Evolutionary conservation across 2,329 filamentous ascomycete species (phyloP), one percentile per base, ranked within the genome.

Genomic region (Capronia coronata): DNA sequence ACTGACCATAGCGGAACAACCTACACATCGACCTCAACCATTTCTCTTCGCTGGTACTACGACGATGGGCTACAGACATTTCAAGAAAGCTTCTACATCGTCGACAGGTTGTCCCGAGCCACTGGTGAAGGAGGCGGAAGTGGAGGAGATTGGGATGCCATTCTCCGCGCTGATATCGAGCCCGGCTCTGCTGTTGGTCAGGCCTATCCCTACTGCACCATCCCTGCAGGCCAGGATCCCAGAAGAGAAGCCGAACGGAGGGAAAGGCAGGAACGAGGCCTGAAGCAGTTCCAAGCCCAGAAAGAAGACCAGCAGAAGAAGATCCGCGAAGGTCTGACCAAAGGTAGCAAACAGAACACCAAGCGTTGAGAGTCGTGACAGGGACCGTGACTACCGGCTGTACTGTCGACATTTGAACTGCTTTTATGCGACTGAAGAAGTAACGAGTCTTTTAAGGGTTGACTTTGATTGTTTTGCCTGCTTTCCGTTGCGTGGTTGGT

Each of bases 31-130:
- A 48, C 30, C 23, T 44, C 52, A 7, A 49, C 43, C n/a, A 49
- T 57, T 22, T 48, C 49, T 5, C 45, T 57, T 14, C 55, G 55
- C 27, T 57, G 55, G 51, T 52, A 52, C 42, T 57, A 57, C 27
- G 55, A 55, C 10, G 38, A 43, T 14, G 55, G 55, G 7, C 41
- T 54, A 4, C 52, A 57, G 41, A 52, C 55, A 1, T 57, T 55
- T 25, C 43, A 48, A 6, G 55, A 57, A 40, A 55, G 46, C 3
- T 57, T 57, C 37, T 46, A 57, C 42, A 48, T 57, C 19, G 52
- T 55, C n/a, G 55, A 57, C n/a, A 23, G 39, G 14, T 22, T 51
- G 7, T 32, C 34, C 5, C 40, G 44, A n/a, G 14, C 48, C 14
- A 18, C 19, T 21, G 22, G 29, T 16, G 25, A 25, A 11, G 7